Percentiles rank a stretch among this genome's conserved stretches.
These are phyloP conservation scores for Globisporangium cederbergense DNA, from an alignment of 352 stramenopile species.

Conservation along the genomic window DNA sequence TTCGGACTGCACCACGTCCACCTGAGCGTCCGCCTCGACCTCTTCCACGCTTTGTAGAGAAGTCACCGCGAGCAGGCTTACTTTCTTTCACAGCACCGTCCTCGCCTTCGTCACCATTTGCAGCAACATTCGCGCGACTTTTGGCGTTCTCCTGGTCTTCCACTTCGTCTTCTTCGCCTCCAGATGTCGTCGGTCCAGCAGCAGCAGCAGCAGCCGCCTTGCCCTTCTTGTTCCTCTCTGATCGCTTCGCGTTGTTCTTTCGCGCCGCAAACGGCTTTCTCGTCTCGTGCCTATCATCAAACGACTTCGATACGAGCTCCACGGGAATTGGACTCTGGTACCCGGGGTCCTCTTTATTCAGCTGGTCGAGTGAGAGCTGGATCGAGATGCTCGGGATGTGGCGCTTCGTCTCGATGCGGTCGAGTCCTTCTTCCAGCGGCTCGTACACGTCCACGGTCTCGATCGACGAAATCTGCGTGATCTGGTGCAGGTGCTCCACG, in stretches of 20 bases:
- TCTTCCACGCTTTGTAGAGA: conserved; percentile 13
- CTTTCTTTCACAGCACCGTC: background rate
- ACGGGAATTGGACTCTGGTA: conserved; percentile 74
- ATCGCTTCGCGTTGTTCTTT: conserved; percentile 22
- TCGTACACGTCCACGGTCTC: conserved; percentile 83
- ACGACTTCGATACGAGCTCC: conserved; percentile 42
- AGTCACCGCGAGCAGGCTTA: conserved; percentile 6
- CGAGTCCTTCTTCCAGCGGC: conserved; percentile 79
- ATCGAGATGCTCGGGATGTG: conserved; percentile 78
- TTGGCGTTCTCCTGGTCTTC: conserved; percentile 13
- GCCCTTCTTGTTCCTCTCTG: conserved; percentile 20
- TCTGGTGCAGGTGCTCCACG: conserved; percentile 63
- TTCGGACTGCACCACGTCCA: conserved; percentile 17
- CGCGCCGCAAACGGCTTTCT: conserved; percentile 12
- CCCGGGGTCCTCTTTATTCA: conserved; percentile 53
- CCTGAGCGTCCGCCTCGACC: conserved; percentile 19
- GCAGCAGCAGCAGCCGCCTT: conserved; percentile 7
- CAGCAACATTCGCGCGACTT: background rate
- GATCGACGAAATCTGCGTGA: conserved; percentile 77
- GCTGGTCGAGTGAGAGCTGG: conserved; percentile 57
- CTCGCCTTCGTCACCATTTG: background rate
- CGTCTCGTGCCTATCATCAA: conserved; percentile 26
- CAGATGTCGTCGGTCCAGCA: background rate
- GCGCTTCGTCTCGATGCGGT: conserved; percentile 69
- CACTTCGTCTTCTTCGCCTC: conserved; percentile 16